Evolutionary conservation across 2,329 filamentous ascomycete genomes (phyloP).

Genomic region (Xylariaceae sp.): DNA sequence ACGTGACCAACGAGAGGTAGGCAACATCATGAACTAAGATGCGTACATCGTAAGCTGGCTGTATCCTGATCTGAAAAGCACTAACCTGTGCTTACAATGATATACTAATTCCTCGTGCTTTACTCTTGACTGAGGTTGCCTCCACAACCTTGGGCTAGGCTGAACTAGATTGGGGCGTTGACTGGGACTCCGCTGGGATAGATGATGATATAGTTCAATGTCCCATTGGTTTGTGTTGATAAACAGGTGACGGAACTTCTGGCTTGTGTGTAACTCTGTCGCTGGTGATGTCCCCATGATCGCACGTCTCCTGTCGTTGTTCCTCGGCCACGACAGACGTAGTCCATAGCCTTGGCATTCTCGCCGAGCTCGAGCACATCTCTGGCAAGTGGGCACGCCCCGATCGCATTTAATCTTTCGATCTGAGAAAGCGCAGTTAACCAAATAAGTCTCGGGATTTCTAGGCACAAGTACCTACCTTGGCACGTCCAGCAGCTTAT

Average conservation of each 20-base stretch:
- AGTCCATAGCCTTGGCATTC: slow-evolving; percentile 37
- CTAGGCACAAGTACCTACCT: slow-evolving; percentile 27
- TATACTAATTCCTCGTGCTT: slow-evolving; percentile 23
- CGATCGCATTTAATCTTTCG: slow-evolving; percentile 38
- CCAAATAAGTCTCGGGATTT: background rate
- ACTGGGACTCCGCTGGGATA: background rate
- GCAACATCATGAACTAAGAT: slow-evolving; percentile 30
- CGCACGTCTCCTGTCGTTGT: slow-evolving; percentile 35
- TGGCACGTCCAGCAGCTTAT: slow-evolving; percentile 37
- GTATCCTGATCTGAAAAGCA: background rate
- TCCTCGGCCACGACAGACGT: slow-evolving; percentile 42
- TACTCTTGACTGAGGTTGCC: slow-evolving; percentile 6
- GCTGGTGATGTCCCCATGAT: slow-evolving; percentile 16
- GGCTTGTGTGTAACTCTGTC: no score
- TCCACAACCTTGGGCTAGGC: slow-evolving; percentile 2
- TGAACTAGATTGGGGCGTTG: background rate
- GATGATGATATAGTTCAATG: slow-evolving; percentile 28
- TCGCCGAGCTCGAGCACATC: slow-evolving; percentile 30
- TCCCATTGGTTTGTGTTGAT: slow-evolving; percentile 37
- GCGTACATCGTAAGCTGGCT: background rate
- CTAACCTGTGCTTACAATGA: slow-evolving; percentile 26
- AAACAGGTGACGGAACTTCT: slow-evolving; percentile 18
- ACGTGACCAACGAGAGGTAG: slow-evolving; percentile 33
- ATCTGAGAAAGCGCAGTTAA: slow-evolving; percentile 17
- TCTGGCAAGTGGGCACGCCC: slow-evolving; percentile 31